phyloP scores from a whole-genome alignment of 2,329 filamentous ascomycete genomes.

The Aspergillus sp. region DNA sequence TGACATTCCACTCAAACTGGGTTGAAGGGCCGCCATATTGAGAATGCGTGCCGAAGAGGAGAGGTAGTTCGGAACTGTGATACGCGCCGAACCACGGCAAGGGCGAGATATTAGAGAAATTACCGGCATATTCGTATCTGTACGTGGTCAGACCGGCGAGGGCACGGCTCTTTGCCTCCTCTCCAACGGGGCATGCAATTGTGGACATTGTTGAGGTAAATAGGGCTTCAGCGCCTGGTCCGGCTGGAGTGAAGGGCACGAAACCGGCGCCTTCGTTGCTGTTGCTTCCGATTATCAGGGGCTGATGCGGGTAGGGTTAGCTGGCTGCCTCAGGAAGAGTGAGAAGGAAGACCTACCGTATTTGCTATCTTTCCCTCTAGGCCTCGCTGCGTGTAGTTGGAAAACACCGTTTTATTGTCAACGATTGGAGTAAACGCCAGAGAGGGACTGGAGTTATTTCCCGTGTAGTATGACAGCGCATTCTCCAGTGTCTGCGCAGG shows the following conservation, averaged over 20 bases:
- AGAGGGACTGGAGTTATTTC: neutral
- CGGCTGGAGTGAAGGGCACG: neutral
- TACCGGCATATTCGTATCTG: neutral
- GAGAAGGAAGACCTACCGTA: neutral
- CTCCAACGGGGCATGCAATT: neutral
- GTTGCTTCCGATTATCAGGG: conserved; percentile 1
- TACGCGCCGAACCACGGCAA: conserved; percentile 3
- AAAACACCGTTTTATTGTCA: neutral
- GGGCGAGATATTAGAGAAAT: conserved; percentile 9
- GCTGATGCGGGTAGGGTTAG: neutral
- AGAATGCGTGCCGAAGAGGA: conserved; percentile 7
- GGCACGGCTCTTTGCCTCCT: neutral
- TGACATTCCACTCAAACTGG: neutral
- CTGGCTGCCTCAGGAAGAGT: too few species aligned
- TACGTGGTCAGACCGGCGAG: neutral
- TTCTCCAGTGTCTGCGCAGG: neutral
- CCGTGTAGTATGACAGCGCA: neutral
- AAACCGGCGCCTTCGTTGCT: conserved; percentile 11
- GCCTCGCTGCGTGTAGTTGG: neutral
- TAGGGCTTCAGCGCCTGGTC: too few species aligned
- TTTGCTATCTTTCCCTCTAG: neutral
- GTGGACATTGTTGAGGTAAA: neutral
- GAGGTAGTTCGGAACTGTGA: conserved; percentile 2
- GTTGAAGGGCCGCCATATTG: neutral
- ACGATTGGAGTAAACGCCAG: neutral